Conservation (phyloP, 202 grass and related monocot genomes). For the Setaria italica region DNA sequence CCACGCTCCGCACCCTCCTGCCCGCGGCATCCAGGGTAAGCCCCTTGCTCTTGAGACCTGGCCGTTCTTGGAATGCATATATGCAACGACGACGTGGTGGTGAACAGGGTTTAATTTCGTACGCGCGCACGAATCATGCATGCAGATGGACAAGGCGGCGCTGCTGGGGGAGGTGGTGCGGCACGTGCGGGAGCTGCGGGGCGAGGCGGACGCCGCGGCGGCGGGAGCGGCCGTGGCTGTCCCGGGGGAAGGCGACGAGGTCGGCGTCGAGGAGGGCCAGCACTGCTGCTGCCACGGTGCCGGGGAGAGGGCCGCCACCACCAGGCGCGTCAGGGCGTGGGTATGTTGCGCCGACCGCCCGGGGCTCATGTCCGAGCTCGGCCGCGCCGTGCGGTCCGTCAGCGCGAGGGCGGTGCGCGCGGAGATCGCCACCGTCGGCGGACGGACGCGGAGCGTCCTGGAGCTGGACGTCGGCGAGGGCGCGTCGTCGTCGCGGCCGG, state of each 20-base stretch:
- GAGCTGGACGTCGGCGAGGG: constrained; percentile 63
- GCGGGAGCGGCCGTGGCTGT: constrained; percentile 61
- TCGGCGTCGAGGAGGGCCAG: constrained; percentile 64
- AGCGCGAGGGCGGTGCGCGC: constrained; percentile 76
- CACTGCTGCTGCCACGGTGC: constrained; percentile 17
- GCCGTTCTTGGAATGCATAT: background rate
- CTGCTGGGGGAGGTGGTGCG: constrained; percentile 94
- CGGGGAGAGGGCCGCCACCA: background rate
- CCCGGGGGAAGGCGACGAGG: constrained; percentile 80
- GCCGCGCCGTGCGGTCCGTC: constrained; percentile 72
- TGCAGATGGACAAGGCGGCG: constrained; percentile 98
- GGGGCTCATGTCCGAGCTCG: constrained; percentile 86
- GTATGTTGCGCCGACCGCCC: constrained; percentile 94
- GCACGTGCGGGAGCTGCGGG: constrained; percentile 77
- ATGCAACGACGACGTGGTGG: background rate
- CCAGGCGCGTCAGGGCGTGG: constrained; percentile 67
- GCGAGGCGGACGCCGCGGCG: constrained; percentile 53
- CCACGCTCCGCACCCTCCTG: constrained; percentile 81
- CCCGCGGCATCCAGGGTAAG: constrained; percentile 77
- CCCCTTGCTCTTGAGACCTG: background rate
- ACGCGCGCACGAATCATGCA: background rate
- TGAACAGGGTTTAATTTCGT: too few species aligned
- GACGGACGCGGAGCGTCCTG: constrained; percentile 75
- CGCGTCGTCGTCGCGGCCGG: constrained; percentile 21
- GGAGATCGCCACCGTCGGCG: constrained; percentile 85